Conservation (phyloP, 2,329 filamentous ascomycete genomes). For the Neonectria punicea region DNA sequence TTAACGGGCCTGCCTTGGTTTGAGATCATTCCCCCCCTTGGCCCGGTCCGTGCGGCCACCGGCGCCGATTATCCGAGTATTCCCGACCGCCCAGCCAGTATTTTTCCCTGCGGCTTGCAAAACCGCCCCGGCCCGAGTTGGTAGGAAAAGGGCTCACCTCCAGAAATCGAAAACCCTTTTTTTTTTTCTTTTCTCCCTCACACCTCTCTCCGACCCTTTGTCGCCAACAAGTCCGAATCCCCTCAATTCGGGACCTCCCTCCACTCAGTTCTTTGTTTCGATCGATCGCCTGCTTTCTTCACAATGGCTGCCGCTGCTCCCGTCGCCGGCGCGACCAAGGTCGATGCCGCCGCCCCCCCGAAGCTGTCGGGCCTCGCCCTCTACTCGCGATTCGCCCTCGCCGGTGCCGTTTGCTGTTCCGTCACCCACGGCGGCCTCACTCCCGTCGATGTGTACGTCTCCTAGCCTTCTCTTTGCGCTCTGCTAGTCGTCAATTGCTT, state of each 20-base stretch:
- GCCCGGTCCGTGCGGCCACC: conserved; percentile 42
- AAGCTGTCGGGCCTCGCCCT: conserved; percentile 69
- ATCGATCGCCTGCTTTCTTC: conserved; percentile 33
- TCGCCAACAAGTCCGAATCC: conserved; percentile 26
- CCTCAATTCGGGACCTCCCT: conserved; percentile 39
- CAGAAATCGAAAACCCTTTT: conserved; percentile 35
- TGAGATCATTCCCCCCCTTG: conserved; percentile 28
- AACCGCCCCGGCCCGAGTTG: conserved; percentile 24
- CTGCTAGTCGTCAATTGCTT: conserved; percentile 34
- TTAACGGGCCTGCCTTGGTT: not conserved
- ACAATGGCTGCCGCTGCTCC: conserved; percentile 55
- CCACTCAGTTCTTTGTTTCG: conserved; percentile 47
- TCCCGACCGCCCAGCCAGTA: conserved; percentile 42
- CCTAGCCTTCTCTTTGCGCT: not conserved
- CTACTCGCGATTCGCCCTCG: conserved; percentile 96
- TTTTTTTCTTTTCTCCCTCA: conserved; percentile 22
- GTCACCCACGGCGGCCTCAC: conserved; percentile 97
- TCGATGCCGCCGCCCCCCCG: conserved; percentile 47
- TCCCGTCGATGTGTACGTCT: conserved; percentile 97
- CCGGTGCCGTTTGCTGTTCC: conserved; percentile 97
- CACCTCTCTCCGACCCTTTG: conserved; percentile 9
- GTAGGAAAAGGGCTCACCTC: conserved; percentile 43
- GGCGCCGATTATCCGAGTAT: conserved; percentile 47
- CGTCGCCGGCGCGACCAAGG: conserved; percentile 50
- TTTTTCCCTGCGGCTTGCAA: conserved; percentile 30